phyloP scores from a whole-genome alignment of 176 grass and related monocot genomes.

The Rhipidocladum racemiflorum region DNA sequence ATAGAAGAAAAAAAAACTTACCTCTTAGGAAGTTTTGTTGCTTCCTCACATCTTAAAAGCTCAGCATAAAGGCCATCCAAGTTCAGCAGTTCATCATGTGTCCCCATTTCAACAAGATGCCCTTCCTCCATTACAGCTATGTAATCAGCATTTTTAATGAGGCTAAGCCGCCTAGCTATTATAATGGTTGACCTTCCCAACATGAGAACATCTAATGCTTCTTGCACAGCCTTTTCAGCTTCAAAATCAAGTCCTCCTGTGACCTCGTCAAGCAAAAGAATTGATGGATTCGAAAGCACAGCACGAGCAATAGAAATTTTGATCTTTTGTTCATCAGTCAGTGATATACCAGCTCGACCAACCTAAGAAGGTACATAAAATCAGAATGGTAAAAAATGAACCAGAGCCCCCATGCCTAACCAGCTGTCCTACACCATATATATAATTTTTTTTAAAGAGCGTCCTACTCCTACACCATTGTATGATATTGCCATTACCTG shows the following conservation, averaged over 20 bases:
- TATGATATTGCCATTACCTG: conserved; percentile 56
- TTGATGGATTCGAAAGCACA: conserved; percentile 93
- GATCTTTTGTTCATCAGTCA: conserved; percentile 98
- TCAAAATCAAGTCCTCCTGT: conserved; percentile 99
- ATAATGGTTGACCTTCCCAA: conserved; percentile 98
- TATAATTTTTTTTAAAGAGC: background rate
- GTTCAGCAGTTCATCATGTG: conserved; percentile 89
- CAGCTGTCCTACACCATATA: background rate
- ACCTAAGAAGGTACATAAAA: conserved; percentile 52
- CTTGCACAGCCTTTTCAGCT: conserved; percentile 95
- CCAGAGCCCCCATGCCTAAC: conserved; percentile 13
- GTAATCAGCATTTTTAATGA: conserved; percentile 98
- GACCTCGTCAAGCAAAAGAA: conserved; percentile 94
- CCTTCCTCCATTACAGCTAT: conserved; percentile 99
- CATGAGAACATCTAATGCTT: conserved; percentile 98
- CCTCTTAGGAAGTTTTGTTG: conserved; percentile 97
- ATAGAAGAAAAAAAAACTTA: conserved; percentile 22
- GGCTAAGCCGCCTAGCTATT: conserved; percentile 94
- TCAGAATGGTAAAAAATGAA: conserved; percentile 33
- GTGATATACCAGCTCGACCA: conserved; percentile 73
- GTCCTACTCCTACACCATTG: background rate
- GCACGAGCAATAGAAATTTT: conserved; percentile 97
- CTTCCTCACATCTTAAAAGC: conserved; percentile 95
- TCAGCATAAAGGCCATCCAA: conserved; percentile 96
- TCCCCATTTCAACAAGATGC: conserved; percentile 99